phyloP scores from a whole-genome alignment of 2,329 filamentous ascomycete species.

The Phyllosticta paracitricarpa region DNA sequence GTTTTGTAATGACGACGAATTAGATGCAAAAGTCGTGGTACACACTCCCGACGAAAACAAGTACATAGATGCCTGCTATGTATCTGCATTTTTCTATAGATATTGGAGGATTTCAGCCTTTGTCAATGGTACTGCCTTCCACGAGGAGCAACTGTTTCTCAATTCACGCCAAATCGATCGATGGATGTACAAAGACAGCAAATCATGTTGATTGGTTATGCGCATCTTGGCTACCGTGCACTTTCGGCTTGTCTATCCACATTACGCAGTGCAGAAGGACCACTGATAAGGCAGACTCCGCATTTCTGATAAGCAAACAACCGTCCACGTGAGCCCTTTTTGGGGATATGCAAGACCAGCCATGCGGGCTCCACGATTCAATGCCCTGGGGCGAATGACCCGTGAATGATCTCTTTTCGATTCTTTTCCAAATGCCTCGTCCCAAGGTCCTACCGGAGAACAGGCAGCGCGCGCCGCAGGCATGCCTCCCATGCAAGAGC shows the following conservation, averaged over 20 bases:
- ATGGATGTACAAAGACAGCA: no score
- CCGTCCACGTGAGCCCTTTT: background rate
- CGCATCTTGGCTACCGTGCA: background rate
- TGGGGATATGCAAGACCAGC: background rate
- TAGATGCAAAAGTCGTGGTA: no score
- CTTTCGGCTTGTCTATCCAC: background rate
- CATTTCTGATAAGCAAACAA: background rate
- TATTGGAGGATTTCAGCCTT: no score
- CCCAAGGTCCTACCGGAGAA: slow-evolving; percentile 16
- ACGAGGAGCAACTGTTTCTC: no score
- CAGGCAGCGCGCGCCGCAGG: slow-evolving; percentile 16
- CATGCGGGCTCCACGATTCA: background rate
- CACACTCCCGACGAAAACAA: no score
- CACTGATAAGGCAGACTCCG: background rate
- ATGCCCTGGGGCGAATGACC: background rate
- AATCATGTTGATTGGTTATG: no score
- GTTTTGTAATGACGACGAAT: background rate
- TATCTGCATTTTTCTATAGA: no score
- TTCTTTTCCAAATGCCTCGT: slow-evolving; percentile 15
- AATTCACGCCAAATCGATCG: no score
- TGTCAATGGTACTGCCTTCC: no score
- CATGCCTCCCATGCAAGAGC: slow-evolving; percentile 16
- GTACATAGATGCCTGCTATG: no score
- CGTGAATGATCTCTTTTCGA: background rate
- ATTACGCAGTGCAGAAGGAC: background rate